Evolutionary conservation across 2,329 filamentous ascomycete species (phyloP).

Genomic region (Stachybotrys elegans): DNA sequence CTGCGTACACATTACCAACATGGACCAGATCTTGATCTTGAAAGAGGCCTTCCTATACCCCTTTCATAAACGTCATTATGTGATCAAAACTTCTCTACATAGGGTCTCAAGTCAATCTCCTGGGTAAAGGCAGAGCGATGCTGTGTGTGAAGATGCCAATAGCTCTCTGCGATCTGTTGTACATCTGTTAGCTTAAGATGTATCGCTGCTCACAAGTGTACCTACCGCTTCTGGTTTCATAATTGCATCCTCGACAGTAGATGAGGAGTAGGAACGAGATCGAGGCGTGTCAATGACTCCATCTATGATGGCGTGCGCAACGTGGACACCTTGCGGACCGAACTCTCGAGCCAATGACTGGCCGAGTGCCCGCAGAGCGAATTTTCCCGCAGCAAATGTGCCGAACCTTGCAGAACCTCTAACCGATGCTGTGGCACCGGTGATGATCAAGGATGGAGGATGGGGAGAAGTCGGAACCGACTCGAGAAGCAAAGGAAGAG

Average conservation of each 20-base stretch:
- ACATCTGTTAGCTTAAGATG: slow-evolving; percentile 4
- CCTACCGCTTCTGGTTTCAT: slow-evolving; percentile 69
- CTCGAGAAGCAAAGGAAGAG: slow-evolving; percentile 65
- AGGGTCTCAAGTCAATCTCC: slow-evolving; percentile 76
- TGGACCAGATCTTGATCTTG: too few relatives aligned
- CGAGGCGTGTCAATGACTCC: slow-evolving; percentile 78
- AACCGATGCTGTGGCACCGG: slow-evolving; percentile 77
- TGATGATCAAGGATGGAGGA: slow-evolving; percentile 79
- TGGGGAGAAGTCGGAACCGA: slow-evolving; percentile 48
- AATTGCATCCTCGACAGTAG: slow-evolving; percentile 52
- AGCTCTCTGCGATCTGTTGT: slow-evolving; percentile 75
- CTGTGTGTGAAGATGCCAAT: slow-evolving; percentile 81
- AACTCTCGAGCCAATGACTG: slow-evolving; percentile 80
- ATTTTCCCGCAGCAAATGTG: slow-evolving; percentile 74
- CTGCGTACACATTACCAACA: too few relatives aligned
- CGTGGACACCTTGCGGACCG: slow-evolving; percentile 77
- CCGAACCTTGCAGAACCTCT: slow-evolving; percentile 66
- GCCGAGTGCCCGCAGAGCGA: slow-evolving; percentile 66
- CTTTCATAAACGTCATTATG: too few relatives aligned
- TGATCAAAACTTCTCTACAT: slow-evolving; percentile 77
- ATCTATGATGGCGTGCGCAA: slow-evolving; percentile 78
- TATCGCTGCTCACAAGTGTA: slow-evolving; percentile 9
- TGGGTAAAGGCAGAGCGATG: slow-evolving; percentile 74
- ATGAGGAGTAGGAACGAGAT: slow-evolving; percentile 50
- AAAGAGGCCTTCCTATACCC: too few relatives aligned